A percentile compares a stretch with the other conserved stretches of the same genome.
phyloP scores from a whole-genome alignment of 1,139 yeast genomes.

The Pichia sp. region DNA sequence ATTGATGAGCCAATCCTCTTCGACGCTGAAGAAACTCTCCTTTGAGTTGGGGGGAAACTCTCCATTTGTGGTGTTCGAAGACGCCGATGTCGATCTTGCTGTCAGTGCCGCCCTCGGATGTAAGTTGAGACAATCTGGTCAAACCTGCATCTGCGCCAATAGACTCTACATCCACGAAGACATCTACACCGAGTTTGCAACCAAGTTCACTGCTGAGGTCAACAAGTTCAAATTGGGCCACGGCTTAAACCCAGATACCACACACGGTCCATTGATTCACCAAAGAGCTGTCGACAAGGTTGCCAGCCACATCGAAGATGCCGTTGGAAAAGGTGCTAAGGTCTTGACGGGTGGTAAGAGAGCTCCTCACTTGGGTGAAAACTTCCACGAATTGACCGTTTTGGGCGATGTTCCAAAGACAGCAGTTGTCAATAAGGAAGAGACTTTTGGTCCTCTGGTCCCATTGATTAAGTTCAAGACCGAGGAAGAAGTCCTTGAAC shows the following conservation, averaged over 20 bases:
- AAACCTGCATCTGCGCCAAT: slow-evolving; percentile 83
- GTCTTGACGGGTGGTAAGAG: slow-evolving; percentile 64
- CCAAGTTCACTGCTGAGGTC: slow-evolving; percentile 50
- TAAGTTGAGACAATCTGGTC: slow-evolving; percentile 74
- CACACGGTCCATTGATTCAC: slow-evolving; percentile 86
- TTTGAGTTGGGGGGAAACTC: slow-evolving; percentile 95
- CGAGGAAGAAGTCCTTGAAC: slow-evolving; percentile 62
- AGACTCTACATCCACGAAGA: slow-evolving; percentile 64
- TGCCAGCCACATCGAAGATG: slow-evolving; percentile 69
- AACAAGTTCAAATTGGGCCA: slow-evolving; percentile 60
- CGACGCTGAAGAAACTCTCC: slow-evolving; percentile 78
- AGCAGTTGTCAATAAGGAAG: slow-evolving; percentile 65
- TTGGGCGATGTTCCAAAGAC: slow-evolving; percentile 59
- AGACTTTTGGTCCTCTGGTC: slow-evolving; percentile 90
- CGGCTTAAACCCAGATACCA: slow-evolving; percentile 60
- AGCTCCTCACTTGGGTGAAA: slow-evolving; percentile 60
- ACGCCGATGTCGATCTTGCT: slow-evolving; percentile 75
- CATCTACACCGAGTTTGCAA: slow-evolving; percentile 58
- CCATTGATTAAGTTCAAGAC: slow-evolving; percentile 67
- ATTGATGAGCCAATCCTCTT: slow-evolving; percentile 73
- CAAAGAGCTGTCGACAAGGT: slow-evolving; percentile 67
- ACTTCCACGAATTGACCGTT: slow-evolving; percentile 76
- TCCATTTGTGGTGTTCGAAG: slow-evolving; percentile 84
- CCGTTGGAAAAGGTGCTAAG: slow-evolving; percentile 68
- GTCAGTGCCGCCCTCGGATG: slow-evolving; percentile 68